Base-by-base conservation (phyloP, 2,329 filamentous ascomycete genomes). In the Colletotrichum spaethianum region DNA sequence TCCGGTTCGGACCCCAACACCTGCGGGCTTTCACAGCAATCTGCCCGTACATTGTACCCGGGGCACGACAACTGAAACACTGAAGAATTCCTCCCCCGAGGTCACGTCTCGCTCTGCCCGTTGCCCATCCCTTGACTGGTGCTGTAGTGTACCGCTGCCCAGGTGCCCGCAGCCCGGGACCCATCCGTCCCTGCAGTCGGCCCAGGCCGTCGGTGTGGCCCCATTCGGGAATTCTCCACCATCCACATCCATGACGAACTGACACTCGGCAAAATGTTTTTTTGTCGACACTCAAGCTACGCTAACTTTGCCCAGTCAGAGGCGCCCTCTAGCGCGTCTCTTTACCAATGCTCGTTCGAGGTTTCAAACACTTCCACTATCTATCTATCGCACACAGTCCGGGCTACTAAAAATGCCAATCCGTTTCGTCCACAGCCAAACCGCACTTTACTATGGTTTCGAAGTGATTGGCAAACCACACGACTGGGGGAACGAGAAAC, bases 201-300 rank as follows among this genome's bases (percentile, higher is more conserved):
- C 55, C 57, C 65, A 72, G 52, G 65, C 69, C 59, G 69, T 69
- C 69, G 69, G 69, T 72, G 65, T 72, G 59, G 38, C 69, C 52
- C 65, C 57, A 53, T 72, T 72, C 28, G 59, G 52, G 26, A 18
- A 48, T 16, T 18, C 48, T 55, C 48, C 68, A 55, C 55, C 64
- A n/a, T 36, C 56, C 18, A 20, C 33, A 31, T 60, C 55, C 48
- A 63, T 38, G 9, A 26, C n/a, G n/a, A 56, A 23, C 48, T 33
- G 55, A 65, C 20, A 8, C 56, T 71, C 63, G 56, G 63, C 48
- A 52, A 62, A 67, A 67, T 50, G 31, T 40, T 11, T 28, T 12
- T 33, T 60, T 46, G n/a, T 61, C 33, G 23, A 26, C n/a, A 20
- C 55, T n/a, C 36, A 38, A 57, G 55, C 36, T 57, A 38, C 55